Conservation (phyloP, 2,329 filamentous ascomycete species). For the Claviceps sp. region DNA sequence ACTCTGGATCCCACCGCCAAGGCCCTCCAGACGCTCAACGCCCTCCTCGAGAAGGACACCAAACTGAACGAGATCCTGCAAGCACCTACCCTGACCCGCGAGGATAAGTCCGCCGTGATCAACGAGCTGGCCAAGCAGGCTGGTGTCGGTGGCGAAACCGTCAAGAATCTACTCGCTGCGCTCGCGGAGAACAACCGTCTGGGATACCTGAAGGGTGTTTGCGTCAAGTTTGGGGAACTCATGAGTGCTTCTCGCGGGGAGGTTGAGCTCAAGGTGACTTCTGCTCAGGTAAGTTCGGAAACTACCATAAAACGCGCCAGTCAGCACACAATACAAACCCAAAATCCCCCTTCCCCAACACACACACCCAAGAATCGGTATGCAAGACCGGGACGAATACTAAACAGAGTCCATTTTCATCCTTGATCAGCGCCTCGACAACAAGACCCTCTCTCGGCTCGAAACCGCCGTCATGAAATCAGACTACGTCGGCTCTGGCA, state of each 20-base stretch:
- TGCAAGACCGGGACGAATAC: no score
- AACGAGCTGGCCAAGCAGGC: constrained; percentile 77
- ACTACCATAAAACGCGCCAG: no score
- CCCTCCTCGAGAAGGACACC: constrained; percentile 65
- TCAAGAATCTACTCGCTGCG: constrained; percentile 87
- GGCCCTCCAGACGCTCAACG: constrained; percentile 57
- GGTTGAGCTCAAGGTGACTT: constrained; percentile 84
- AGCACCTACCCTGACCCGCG: constrained; percentile 63
- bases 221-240: constrained; percentile 73
- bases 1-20: constrained; percentile 75
- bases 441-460: constrained; percentile 71
- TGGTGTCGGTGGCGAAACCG: constrained; percentile 60
- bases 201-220: constrained; percentile 65
- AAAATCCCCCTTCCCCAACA: no score
- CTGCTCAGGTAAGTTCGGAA: constrained; percentile 59
- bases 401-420: background rate
- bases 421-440: constrained; percentile 62
- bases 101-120: constrained; percentile 78
- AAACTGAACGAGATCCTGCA: constrained; percentile 67
- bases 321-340: background rate
- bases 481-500: constrained; percentile 71
- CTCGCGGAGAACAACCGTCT: constrained; percentile 96
- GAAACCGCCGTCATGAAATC: constrained; percentile 85
- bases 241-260: constrained; percentile 86
- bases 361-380: no score